A percentile compares a stretch with the other conserved stretches of the same genome.
These are phyloP conservation scores for Nakazawaea ishiwadae DNA, from an alignment of 805 yeast genomes.

Conservation along the genomic window DNA sequence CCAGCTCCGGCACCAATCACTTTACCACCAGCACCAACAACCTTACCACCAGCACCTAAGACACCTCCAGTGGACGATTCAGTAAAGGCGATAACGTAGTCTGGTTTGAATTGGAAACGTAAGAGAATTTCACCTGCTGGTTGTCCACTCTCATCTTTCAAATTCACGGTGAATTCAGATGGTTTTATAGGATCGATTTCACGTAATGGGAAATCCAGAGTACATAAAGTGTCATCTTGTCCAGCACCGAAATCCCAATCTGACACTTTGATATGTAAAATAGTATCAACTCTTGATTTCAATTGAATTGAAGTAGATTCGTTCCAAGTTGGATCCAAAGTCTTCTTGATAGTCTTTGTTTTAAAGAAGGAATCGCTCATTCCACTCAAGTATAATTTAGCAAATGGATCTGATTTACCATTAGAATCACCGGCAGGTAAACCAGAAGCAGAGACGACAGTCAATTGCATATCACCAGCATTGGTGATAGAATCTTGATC, in stretches of 20 bases:
- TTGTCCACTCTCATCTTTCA: conserved; percentile 42
- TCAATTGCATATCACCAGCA: conserved; percentile 64
- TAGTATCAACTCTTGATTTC: conserved; percentile 56
- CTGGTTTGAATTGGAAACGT: conserved; percentile 62
- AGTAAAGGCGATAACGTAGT: conserved; percentile 49
- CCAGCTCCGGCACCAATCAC: conserved; percentile 28
- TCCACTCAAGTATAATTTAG: conserved; percentile 64
- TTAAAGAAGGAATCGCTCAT: conserved; percentile 55
- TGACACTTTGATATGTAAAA: conserved; percentile 49
- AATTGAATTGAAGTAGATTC: conserved; percentile 58
- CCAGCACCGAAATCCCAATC: conserved; percentile 97
- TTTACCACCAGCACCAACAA: conserved; percentile 41
- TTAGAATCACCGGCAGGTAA: conserved; percentile 84
- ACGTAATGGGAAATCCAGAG: conserved; percentile 49
- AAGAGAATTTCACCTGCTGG: conserved; percentile 65
- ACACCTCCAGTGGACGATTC: conserved; percentile 24
- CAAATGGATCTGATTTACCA: conserved; percentile 93
- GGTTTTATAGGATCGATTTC: conserved; percentile 46
- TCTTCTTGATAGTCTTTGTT: conserved; percentile 79
- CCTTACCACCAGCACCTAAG: conserved; percentile 27
- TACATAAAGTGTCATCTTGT: conserved; percentile 78
- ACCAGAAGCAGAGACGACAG: conserved; percentile 57
- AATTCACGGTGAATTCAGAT: conserved; percentile 45
- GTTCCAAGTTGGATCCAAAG: conserved; percentile 87
- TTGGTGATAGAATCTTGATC: conserved; percentile 70